phyloP scores from a whole-genome alignment of 1,284 basidiomycete genomes.

The Xerocomus nothofagi region DNA sequence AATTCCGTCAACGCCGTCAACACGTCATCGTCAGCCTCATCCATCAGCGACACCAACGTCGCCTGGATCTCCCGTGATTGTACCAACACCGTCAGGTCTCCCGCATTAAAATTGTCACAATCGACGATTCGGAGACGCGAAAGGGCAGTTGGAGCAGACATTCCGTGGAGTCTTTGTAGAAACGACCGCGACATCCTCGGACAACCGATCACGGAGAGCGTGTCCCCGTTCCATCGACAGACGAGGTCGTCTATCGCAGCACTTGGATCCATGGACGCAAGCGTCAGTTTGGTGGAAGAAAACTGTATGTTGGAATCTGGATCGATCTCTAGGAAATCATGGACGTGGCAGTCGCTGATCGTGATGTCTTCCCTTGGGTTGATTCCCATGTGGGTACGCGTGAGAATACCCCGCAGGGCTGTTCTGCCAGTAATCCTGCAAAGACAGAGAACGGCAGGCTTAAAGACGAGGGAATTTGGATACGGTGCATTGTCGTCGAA shows the following conservation, averaged over 20 bases:
- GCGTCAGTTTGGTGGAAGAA: constrained; percentile 1
- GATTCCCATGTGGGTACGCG: background rate
- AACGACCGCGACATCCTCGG: constrained; percentile 6
- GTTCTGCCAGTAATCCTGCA: constrained; percentile 4
- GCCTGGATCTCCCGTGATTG: constrained; percentile 8
- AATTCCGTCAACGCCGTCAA: constrained; percentile 4
- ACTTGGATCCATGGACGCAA: constrained; percentile 1
- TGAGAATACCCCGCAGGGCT: constrained; percentile 9
- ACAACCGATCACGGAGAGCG: constrained; percentile 10
- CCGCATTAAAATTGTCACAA: constrained; percentile 8
- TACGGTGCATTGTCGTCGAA: constrained; percentile 8
- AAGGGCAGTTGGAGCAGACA: background rate
- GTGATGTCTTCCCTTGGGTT: constrained; percentile 4
- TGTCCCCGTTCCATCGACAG: constrained; percentile 8
- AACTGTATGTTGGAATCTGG: background rate
- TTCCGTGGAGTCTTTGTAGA: constrained; percentile 1
- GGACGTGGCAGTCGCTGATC: constrained; percentile 5
- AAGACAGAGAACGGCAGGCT: background rate
- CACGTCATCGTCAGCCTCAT: background rate
- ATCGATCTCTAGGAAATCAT: background rate
- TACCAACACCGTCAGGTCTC: constrained; percentile 8
- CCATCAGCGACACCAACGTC: constrained; percentile 1
- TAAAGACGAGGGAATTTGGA: background rate
- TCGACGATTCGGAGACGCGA: constrained; percentile 7
- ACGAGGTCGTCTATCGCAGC: constrained; percentile 12